phyloP scores from a whole-genome alignment of 2,329 filamentous ascomycete genomes.

The Hymenoscyphus occultus region DNA sequence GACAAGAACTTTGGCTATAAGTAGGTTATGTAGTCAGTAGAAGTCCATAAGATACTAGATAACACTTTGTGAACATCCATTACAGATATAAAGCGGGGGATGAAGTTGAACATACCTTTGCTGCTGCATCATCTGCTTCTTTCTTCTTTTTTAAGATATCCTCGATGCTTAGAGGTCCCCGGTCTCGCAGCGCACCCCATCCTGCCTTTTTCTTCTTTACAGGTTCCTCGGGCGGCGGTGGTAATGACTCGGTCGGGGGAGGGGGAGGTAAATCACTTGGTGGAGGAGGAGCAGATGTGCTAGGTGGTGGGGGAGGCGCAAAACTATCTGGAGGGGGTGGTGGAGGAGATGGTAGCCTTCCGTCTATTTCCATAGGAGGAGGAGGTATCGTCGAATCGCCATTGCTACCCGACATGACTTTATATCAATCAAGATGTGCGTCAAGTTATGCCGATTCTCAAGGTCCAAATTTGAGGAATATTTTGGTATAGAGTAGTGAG shows the following conservation, averaged over 20 bases:
- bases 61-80: conserved; percentile 33
- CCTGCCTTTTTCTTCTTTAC: conserved; percentile 49
- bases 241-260: conserved; percentile 38
- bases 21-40: conserved; percentile 27
- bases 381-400: conserved; percentile 26
- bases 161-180: conserved; percentile 72
- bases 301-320: conserved; percentile 34
- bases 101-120: conserved; percentile 54
- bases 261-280: conserved; percentile 36
- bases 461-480: background rate
- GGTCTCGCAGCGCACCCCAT: conserved; percentile 43
- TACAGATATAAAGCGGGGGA: conserved; percentile 19
- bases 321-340: conserved; percentile 33
- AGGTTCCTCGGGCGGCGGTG: conserved; percentile 45
- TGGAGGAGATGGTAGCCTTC: conserved; percentile 30
- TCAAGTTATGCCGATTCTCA: background rate
- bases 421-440: background rate
- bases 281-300: conserved; percentile 29
- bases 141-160: conserved; percentile 83
- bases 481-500: background rate
- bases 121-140: conserved; percentile 76
- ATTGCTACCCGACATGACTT: conserved; percentile 12
- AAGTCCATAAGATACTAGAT: conserved; percentile 27
- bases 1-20: conserved; percentile 75
- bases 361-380: conserved; percentile 23